Conservation (phyloP, 2,329 filamentous ascomycete species). For the Aspergillus fischeri region DNA sequence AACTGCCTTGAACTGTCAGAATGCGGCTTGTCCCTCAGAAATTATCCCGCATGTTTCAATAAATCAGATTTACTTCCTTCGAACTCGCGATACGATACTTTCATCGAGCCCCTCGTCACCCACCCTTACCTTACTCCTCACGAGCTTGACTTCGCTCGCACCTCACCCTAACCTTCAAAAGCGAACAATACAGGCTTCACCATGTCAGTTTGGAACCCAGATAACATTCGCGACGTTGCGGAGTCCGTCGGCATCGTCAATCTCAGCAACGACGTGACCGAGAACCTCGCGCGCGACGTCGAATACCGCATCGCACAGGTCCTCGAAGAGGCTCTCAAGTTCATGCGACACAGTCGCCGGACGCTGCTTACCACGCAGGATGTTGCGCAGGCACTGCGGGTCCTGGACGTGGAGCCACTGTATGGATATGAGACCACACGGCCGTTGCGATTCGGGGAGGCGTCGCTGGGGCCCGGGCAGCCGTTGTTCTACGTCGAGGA, state of each 20-base stretch:
- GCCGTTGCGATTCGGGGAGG: constrained; percentile 86
- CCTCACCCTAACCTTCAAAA: background rate
- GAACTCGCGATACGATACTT: background rate
- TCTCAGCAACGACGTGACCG: constrained; percentile 79
- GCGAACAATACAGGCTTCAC: constrained; percentile 7
- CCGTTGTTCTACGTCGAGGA: constrained; percentile 97
- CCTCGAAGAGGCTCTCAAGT: constrained; percentile 87
- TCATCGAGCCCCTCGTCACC: background rate
- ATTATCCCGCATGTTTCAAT: background rate
- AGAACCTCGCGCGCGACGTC: constrained; percentile 85
- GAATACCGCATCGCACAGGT: constrained; percentile 94
- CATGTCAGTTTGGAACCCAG: constrained; percentile 83
- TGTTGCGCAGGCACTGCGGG: constrained; percentile 76
- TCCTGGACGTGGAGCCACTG: constrained; percentile 88
- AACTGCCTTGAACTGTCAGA: background rate
- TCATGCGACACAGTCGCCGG: constrained; percentile 87
- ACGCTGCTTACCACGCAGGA: constrained; percentile 87
- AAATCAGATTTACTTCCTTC: background rate
- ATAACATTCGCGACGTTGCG: constrained; percentile 92
- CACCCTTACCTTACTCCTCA: background rate
- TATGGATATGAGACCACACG: constrained; percentile 95
- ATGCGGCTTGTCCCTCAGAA: background rate
- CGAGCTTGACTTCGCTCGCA: background rate
- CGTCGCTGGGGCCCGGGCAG: constrained; percentile 87
- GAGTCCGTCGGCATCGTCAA: constrained; percentile 87